Base-by-base conservation (phyloP, 129 eudicot species). In the Helichrysum umbraculigerum region DNA sequence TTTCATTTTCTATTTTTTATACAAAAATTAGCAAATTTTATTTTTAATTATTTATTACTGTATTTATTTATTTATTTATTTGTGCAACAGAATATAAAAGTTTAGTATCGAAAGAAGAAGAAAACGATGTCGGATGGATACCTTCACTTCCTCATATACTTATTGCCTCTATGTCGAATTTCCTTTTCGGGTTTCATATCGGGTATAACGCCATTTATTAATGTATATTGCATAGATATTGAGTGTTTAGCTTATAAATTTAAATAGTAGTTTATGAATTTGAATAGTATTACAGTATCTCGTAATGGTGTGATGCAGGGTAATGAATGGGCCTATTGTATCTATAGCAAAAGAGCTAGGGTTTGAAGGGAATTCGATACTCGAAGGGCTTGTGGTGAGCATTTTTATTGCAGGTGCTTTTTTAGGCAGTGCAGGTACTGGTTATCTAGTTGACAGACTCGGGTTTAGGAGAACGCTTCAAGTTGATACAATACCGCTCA, bases 301-400 rank as follows among this genome's bases (percentile, higher is more conserved):
- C n/a, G 15, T 72, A 42, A 11, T 66, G 60, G 71, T 77, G 66
- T 76, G 73, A 58, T 87, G 83, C 84, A 91, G 97, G 41, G 92
- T 88, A 44, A 87, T 88, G 97, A 91, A 91, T 83, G 97, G 97
- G 12, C 97, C 97, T 59, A 89, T 91, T 75, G 78, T 88, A 52
- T 79, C 92, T 62, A 79, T 88, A 66, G 90, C 97, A 35, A 87
- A 75, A 72, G 97, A 89, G 83, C 92, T 88, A 75, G 96, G 97
- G 51, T 91, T 91, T 85, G 92, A 87, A 57, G 96, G 97, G 19
- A 85, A 91, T 78, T 83, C 97, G 39, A 71, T 91, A 77, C 88
- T 91, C 19, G 97, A 91, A 75, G 97, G 97, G 62, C 88, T 91
- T 75, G 97, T 91, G 51, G 96, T 91, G 68, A 91, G 97, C 88